Evolutionary conservation across 2,329 filamentous ascomycete genomes (phyloP), one percentile per base, ranked within the genome.

Genomic region (Sporothrix luriei): DNA sequence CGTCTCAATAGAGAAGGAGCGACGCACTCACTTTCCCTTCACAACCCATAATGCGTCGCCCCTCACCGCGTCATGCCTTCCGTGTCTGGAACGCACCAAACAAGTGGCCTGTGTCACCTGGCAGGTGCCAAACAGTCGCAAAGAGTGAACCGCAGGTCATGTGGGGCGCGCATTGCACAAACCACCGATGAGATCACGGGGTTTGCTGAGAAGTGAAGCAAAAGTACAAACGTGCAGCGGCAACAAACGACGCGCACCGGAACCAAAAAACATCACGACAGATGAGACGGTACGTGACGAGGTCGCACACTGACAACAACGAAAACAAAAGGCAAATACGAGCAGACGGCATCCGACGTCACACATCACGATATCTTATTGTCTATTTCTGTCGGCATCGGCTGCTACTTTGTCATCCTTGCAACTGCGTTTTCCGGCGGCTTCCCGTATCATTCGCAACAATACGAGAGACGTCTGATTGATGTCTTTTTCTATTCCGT

Each of bases 11-110:
- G 4, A 21, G 62, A 65, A 65, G 46, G 62, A 51, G 46, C 62
- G 46, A 65, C 26, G 46, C 46, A 26, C 62, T 65, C 62, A 51
- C 62, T 51, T 65, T 51, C 62, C 46, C 40, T 9, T 43, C 11
- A 43, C 40, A 16, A 10, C 40, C 11, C 14, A 16, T 26, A 14
- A 21, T 19, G 48, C 26, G 13, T 13, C 21, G 0, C 11, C 21
- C 40, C 59, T n/a, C 40, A 24, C 57, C 57, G n/a, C 24, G 40
- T 48, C 59, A 64, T 26, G 24, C 24, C 10, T 16, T 11, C 14
- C 21, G 7, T 11, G n/a, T 13, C 21, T n/a, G 48, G n/a, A 21
- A 21, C n/a, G 40, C 40, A 43, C 11, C 10, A 43, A 16, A 43
- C 2, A 43, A 14, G 24, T 54, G 14, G 52, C 13, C 52, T 33